Base-by-base conservation (phyloP, 192 early-diverging fungal genomes). In the Obelidium mucronatum region DNA sequence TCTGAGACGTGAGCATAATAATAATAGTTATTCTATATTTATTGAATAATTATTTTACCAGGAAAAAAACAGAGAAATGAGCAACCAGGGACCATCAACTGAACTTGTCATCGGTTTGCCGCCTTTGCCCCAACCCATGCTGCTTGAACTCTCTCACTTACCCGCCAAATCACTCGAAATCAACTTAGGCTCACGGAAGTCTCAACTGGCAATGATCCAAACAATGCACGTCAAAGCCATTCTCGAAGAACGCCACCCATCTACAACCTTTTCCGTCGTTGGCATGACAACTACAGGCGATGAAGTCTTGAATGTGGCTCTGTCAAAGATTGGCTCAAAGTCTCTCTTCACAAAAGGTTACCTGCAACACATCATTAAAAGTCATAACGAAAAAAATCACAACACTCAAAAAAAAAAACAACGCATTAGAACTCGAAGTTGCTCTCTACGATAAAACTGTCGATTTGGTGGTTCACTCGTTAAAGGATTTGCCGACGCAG, bases 401-500 rank as follows among this genome's bases (percentile, higher is more conserved):
- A 44, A 44, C n/a, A n/a, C n/a, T n/a, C n/a, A n/a, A n/a, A n/a
- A n/a, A n/a, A n/a, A n/a, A n/a, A n/a, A n/a, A n/a, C n/a, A n/a
- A n/a, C n/a, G n/a, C n/a, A 44, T 17, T 94, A 73, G 96, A 97
- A 63, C 87, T 97, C 2, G 95, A 97, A 75, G 77, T 91, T 1
- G 91, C 95, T 1, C 84, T 98, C 24, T 84, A 84, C 17, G 81
- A 85, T 8, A 70, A 84, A 3, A 76, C 77, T 13, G 92, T 95
- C 31, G 93, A 97, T 78, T 61, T 97, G 22, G 91, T 98, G 39
- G 96, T 97, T 2, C 97, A 98, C 77, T 94, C 94, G 26, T 86
- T 98, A 39, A 98, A 98, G 82, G 97, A 98, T 75, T 82, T 98
- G 61, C 95, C 95, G 15, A 97, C 97, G 31, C 85, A 81, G 34